Percentiles rank a stretch among this genome's conserved stretches.
Evolutionary conservation across 352 stramenopile genomes (phyloP).

Genomic region (Chrysophaeum taylorii): DNA sequence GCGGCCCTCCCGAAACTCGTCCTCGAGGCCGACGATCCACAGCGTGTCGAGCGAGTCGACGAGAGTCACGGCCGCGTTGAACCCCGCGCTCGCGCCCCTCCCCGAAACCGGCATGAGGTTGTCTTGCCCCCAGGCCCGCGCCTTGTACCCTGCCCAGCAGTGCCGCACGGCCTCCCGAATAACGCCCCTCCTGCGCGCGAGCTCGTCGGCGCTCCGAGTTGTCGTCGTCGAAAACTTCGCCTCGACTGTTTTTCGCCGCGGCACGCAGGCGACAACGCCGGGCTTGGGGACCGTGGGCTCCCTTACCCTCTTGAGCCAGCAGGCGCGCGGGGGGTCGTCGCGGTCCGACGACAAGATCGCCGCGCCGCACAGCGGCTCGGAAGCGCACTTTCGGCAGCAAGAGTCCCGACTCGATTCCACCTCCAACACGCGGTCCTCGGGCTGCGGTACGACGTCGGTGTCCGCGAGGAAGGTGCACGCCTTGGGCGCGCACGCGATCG

Average conservation of each 20-base stretch:
- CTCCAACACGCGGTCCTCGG: background rate
- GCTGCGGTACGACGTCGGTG: too few relatives aligned
- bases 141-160: background rate
- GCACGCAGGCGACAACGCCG: slow-evolving; percentile 7
- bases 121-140: background rate
- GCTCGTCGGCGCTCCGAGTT: background rate
- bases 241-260: too few relatives aligned
- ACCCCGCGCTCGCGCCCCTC: background rate
- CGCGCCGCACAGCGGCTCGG: background rate
- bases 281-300: background rate
- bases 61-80: slow-evolving; percentile 4
- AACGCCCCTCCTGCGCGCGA: background rate
- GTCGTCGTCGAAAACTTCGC: background rate
- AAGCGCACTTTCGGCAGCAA: background rate
- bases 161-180: background rate
- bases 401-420: background rate
- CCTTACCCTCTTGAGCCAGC: background rate
- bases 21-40: slow-evolving; percentile 76
- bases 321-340: background rate
- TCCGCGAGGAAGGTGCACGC: too few relatives aligned
- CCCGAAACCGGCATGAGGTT: background rate
- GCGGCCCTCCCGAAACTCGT: slow-evolving; percentile 74
- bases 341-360: background rate
- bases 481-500: background rate
- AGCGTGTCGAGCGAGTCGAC: slow-evolving; percentile 14